Evolutionary conservation across 192 early-diverging fungal species (phyloP).

Genomic region (Entophlyctis luteolus): DNA sequence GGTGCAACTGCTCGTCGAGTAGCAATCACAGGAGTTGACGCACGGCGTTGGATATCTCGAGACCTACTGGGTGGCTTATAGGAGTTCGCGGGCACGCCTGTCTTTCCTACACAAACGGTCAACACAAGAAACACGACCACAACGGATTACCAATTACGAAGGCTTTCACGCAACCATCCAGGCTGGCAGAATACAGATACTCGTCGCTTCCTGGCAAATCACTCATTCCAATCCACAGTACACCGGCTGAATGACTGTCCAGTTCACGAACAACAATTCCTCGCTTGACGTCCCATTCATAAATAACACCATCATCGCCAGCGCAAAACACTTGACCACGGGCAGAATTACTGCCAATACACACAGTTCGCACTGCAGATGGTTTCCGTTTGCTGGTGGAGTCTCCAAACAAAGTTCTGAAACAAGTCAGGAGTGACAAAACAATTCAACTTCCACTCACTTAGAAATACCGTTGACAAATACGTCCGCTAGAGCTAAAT

Average conservation of each 20-base stretch:
- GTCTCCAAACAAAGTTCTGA: conserved; percentile 6
- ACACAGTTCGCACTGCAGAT: conserved; percentile 27
- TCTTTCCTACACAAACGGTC: not conserved
- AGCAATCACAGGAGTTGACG: not conserved
- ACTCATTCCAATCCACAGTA: conserved; percentile 8
- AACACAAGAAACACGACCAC: not conserved
- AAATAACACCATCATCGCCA: conserved; percentile 33
- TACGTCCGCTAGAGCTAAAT: not conserved
- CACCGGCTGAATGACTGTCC: conserved; percentile 12
- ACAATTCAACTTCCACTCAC: too few relatives aligned
- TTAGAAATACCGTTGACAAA: not conserved
- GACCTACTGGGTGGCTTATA: not conserved
- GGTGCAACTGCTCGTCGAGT: too few relatives aligned
- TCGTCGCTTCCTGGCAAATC: not conserved
- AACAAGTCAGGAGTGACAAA: too few relatives aligned
- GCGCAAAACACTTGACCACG: conserved; percentile 34
- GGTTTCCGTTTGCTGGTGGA: not conserved
- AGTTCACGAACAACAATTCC: conserved; percentile 7
- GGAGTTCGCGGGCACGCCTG: not conserved
- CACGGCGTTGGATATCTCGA: not conserved
- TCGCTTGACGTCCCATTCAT: conserved; percentile 46
- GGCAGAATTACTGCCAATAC: conserved; percentile 19
- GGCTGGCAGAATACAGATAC: conserved; percentile 15
- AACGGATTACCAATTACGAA: conserved; percentile 32
- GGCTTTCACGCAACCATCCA: conserved; percentile 31